These are phyloP conservation scores for Malbranchea zuffiana DNA, from an alignment of 2,329 filamentous ascomycete species.

Conservation along the genomic window DNA sequence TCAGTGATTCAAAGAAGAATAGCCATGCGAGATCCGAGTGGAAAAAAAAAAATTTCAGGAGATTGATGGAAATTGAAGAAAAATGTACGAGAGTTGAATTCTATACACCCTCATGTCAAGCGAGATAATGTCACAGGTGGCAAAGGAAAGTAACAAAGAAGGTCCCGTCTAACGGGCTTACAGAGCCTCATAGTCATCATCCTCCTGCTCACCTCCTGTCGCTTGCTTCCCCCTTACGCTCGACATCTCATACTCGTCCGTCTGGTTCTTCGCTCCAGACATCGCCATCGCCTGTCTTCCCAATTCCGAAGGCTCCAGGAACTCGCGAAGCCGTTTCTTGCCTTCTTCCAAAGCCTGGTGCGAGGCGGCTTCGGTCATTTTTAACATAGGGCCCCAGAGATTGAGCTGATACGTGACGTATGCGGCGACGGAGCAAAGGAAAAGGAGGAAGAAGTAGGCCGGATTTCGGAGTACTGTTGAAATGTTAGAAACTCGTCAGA, in stretches of 20 bases:
- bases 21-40: no score
- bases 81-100: no score
- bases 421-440: constrained; percentile 62
- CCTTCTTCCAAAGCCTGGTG: constrained; percentile 80
- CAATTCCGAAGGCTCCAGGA: constrained; percentile 76
- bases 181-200: constrained; percentile 12
- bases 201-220: constrained; percentile 6
- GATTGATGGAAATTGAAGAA: no score
- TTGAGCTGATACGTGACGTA: constrained; percentile 92
- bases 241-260: constrained; percentile 51
- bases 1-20: no score
- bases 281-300: constrained; percentile 75
- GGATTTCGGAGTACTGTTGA: constrained; percentile 78
- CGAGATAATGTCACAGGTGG: no score
- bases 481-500: constrained; percentile 11
- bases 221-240: constrained; percentile 19
- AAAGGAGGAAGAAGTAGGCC: constrained; percentile 78
- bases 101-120: no score
- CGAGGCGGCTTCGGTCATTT: constrained; percentile 84
- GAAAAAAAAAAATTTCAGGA: no score
- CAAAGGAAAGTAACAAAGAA: not conserved
- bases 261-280: constrained; percentile 36
- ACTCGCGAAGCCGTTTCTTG: constrained; percentile 82
- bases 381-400: constrained; percentile 87
- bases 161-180: constrained; percentile 4